These are phyloP conservation scores for Apophysomyces elegans DNA, from an alignment of 371 early-diverging fungal species.

Conservation along the genomic window DNA sequence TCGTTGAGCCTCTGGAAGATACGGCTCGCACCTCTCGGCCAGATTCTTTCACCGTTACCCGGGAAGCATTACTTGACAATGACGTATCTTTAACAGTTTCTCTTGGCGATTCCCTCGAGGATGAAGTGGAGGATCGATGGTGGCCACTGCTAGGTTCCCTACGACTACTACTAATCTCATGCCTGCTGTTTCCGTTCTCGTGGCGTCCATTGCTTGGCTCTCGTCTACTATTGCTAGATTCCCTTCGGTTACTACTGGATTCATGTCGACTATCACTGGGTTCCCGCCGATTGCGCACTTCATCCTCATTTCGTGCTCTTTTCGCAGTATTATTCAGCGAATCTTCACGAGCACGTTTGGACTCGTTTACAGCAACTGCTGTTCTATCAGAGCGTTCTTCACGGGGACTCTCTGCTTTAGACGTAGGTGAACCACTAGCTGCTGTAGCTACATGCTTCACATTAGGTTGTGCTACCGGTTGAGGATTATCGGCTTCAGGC, in stretches of 20 bases:
- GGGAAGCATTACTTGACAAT: not conserved
- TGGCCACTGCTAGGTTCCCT: conserved; percentile 2
- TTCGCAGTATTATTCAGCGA: conserved; percentile 9
- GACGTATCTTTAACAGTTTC: conserved; percentile 6
- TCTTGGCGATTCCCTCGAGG: not conserved
- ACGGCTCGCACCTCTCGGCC: conserved; percentile 1
- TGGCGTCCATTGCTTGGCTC: not conserved
- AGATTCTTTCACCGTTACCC: not conserved
- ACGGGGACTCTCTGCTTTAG: not conserved
- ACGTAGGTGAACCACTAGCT: not conserved
- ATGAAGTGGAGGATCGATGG: not conserved
- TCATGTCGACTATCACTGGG: conserved; percentile 18
- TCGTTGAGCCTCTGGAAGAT: conserved; percentile 3
- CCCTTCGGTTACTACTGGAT: conserved; percentile 16
- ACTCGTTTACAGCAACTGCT: not conserved
- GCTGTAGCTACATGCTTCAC: not conserved
- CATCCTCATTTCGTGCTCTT: conserved; percentile 16
- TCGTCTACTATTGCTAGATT: conserved; percentile 7
- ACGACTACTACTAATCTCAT: conserved; percentile 9
- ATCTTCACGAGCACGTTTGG: conserved; percentile 19
- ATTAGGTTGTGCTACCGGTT: conserved; percentile 5
- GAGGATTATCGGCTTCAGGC: conserved; percentile 9
- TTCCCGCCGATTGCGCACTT: conserved; percentile 17
- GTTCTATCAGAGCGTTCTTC: conserved; percentile 9
- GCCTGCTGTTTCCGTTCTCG: conserved; percentile 10